Evolutionary conservation across 768 basidiomycete species (phyloP).

Genomic region (Suillus tomentosus): DNA sequence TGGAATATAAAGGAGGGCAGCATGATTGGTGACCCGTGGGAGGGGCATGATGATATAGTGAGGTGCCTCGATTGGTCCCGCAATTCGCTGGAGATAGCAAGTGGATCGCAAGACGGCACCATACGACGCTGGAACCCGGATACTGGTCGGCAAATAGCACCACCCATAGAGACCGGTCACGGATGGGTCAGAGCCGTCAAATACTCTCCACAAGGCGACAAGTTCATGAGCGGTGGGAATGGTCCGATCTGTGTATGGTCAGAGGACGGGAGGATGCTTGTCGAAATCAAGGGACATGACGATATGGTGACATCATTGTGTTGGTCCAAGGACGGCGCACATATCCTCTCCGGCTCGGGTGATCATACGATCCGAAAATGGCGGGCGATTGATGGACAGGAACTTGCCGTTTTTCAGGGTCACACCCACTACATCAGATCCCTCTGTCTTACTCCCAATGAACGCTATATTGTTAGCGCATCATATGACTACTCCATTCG

Average conservation of each 20-base stretch:
- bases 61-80: not conserved
- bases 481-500: not conserved
- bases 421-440: not conserved
- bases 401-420: not conserved
- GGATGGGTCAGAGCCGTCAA: not conserved
- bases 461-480: not conserved
- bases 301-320: not conserved
- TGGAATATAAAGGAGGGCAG: not conserved
- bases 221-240: not conserved
- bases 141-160: not conserved
- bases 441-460: not conserved
- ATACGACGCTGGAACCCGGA: conserved; percentile 17
- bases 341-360: accelerated
- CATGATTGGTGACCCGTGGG: too few relatives aligned
- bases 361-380: not conserved
- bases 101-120: conserved; percentile 8
- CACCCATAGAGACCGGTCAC: not conserved
- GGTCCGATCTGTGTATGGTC: not conserved
- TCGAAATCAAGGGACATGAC: not conserved
- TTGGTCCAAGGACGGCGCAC: not conserved
- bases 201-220: not conserved
- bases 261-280: not conserved
- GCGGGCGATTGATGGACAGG: not conserved
- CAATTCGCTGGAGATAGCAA: not conserved
- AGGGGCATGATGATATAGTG: not conserved